Base-by-base conservation (phyloP, 352 stramenopile genomes). In the Phytophthora sp. region DNA sequence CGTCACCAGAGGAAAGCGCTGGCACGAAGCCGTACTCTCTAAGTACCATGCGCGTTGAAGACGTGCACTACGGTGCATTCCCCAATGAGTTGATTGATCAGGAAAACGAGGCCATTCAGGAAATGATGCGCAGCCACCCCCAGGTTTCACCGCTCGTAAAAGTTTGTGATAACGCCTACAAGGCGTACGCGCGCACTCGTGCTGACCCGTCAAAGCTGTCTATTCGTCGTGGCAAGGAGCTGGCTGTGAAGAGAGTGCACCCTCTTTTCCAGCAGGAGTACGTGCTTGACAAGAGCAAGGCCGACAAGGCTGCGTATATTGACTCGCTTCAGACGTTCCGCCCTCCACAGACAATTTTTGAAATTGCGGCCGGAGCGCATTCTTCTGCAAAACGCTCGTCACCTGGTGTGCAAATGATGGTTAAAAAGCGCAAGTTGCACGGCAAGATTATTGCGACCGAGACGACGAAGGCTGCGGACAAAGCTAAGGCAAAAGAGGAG, bases 1-100 rank as follows among this genome's bases (percentile, higher is more conserved):
- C 84, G 23, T 86, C 77, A 4, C 88, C 84, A 0, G 68, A 77
- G 30, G 24, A 51, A 17, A 64, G 51, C 3, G 63, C 74, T 26
- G 75, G 74, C 7, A 70, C 68, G 5, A 72, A 77, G 61, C 74
- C 84, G 11, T 99, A 99, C 81, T 88, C 77, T 3, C 72, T 99
- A 3, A 66, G 74, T 30, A 86, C 92, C 13, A 99, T 99, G 96
- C 96, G 87, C 26, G 95, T 98, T 1, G 70, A 97, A 23, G 92
- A 99, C 63, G 92, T 99, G 8, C 97, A 99, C 76, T 99, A 99
- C 72, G 98, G 98, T 31, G 88, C 88, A 23, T 95, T 99, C 62
- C 98, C 98, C 28, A 98, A 99, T 67, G 86, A 91, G 15, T 60
- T 94, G n/a, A 87, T 99, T 32, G 97, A 98, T 53, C 79, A 94